Evolutionary conservation across 1,139 yeast genomes (phyloP), one percentile per base, ranked within the genome.

Genomic region (Yamadazyma kanchanaburiensis): DNA sequence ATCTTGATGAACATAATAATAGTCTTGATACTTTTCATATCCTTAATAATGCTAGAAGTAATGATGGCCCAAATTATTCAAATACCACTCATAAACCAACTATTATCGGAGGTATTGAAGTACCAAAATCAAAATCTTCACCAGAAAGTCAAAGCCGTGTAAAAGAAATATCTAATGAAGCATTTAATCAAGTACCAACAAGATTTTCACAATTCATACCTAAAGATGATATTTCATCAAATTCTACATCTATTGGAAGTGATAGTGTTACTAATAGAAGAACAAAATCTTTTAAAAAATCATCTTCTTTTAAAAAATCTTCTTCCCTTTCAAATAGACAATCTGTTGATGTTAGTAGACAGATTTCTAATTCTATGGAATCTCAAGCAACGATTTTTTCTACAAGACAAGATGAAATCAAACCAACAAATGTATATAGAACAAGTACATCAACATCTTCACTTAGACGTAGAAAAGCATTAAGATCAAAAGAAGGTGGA

Each of bases 381-480:
- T 64, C 71, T 0, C 73, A 65, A 38, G 72, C 70, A 8, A 68
- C 74, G 1, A 66, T 68, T 15, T 67, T 68, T 37, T 64, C 71
- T 13, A 67, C 73, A 3, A 47, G 71, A 38, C 49, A 34, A 20
- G 45, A 41, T 26, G 46, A 39, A 30, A 33, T 28, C 10, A 25
- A 44, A n/a, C 31, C 37, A 10, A 34, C 40, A 15, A 30, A 27
- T 21, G 27, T 40, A 5, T 42, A 45, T 25, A 33, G 44, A 16
- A 32, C 38, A 5, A 28, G 32, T 11, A 44, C 48, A 21, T 33
- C 39, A 3, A 35, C 40, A 6, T 42, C 55, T 2, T 43, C 50
- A 10, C 47, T 59, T 30, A 38, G 38, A 12, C 48, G 73, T 32
- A 42, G 55, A 4, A 60, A 51, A 27, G 72, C 74, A 15, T 59